These are phyloP conservation scores for Claviceps fusiformis DNA, from an alignment of 2,329 filamentous ascomycete species.

Conservation along the genomic window DNA sequence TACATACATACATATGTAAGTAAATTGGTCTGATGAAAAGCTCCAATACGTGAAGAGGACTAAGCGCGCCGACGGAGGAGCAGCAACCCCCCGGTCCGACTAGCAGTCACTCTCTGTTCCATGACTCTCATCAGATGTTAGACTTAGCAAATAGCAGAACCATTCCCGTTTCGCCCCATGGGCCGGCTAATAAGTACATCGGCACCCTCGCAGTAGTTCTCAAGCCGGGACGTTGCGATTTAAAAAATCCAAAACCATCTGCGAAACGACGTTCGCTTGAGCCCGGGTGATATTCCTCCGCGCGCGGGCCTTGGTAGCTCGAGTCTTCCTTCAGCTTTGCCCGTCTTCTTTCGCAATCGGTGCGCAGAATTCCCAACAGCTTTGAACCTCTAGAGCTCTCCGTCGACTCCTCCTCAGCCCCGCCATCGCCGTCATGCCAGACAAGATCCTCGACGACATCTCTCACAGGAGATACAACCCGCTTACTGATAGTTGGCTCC, in stretches of 20 bases:
- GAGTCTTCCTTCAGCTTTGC: background rate
- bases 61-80: background rate
- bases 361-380: background rate
- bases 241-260: background rate
- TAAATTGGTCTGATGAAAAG: no score
- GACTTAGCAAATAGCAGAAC: background rate
- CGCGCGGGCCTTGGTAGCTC: background rate
- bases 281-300: background rate
- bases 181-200: background rate
- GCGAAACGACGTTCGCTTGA: background rate
- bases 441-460: constrained; percentile 80
- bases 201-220: background rate
- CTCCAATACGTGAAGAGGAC: background rate
- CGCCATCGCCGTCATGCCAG: constrained; percentile 41
- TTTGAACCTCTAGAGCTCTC: background rate
- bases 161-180: background rate
- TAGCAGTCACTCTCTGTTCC: no score
- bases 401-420: background rate
- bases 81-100: no score
- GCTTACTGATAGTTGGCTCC: constrained; percentile 75
- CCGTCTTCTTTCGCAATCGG: background rate
- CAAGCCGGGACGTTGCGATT: background rate
- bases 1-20: no score
- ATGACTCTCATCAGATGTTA: background rate
- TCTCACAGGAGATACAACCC: constrained; percentile 92